Conservation (phyloP, 805 yeast genomes). For the Candida fluviatilis region DNA sequence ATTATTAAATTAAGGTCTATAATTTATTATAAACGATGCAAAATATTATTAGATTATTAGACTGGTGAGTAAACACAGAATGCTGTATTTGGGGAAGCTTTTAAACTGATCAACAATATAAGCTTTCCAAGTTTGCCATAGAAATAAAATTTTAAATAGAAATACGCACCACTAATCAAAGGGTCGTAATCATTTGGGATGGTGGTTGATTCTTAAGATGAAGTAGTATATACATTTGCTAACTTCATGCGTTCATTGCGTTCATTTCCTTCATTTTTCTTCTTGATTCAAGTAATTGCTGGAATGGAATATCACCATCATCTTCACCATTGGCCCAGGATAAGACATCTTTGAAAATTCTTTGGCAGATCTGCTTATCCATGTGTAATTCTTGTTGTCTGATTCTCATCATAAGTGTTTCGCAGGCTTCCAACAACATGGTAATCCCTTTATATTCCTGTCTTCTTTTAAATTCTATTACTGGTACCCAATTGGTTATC, state of each 20-base stretch:
- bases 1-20: no score
- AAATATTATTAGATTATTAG: no score
- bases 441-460: constrained; percentile 43
- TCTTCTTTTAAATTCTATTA: constrained; percentile 63
- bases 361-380: constrained; percentile 52
- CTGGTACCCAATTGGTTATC: constrained; percentile 55
- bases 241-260: no score
- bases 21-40: neutral
- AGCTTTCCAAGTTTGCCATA: no score
- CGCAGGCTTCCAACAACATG: constrained; percentile 77
- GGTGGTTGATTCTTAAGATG: no score
- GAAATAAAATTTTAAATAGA: no score
- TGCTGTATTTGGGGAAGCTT: neutral
- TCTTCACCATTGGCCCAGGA: constrained; percentile 55
- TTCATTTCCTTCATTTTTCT: neutral
- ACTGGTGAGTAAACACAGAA: no score
- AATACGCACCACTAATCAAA: no score
- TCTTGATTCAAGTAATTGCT: constrained; percentile 1
- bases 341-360: constrained; percentile 58
- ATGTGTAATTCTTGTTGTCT: constrained; percentile 55
- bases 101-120: no score
- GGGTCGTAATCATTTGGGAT: no score
- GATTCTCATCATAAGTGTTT: constrained; percentile 55
- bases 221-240: no score
- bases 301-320: constrained; percentile 26